phyloP scores from a whole-genome alignment of 495 filamentous ascomycete genomes.

The Penicillium pulvis region DNA sequence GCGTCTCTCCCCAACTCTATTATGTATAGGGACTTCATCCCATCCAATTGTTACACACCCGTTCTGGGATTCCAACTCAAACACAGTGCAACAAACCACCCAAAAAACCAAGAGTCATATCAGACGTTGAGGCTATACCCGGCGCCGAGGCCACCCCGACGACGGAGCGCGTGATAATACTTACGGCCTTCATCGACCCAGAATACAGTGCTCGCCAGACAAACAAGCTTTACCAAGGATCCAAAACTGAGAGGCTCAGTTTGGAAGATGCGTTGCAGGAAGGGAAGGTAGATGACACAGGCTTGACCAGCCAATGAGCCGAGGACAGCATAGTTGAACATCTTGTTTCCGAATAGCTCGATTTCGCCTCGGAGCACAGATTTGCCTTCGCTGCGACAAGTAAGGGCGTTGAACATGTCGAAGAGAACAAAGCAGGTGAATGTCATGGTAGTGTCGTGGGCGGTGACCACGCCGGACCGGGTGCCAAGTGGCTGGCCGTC shows the following conservation, averaged over 20 bases:
- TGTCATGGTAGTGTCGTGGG: conserved; percentile 97
- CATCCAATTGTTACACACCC: conserved; percentile 23
- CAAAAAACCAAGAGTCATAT: conserved; percentile 12
- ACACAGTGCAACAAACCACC: conserved; percentile 1
- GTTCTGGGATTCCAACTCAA: background rate
- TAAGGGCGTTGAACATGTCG: conserved; percentile 98
- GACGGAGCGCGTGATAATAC: conserved; percentile 47
- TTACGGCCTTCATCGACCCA: conserved; percentile 94
- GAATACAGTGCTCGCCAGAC: conserved; percentile 84
- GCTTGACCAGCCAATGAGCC: conserved; percentile 82
- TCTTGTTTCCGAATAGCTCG: conserved; percentile 76
- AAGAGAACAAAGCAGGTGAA: conserved; percentile 98
- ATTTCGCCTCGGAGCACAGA: conserved; percentile 86
- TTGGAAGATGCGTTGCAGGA: conserved; percentile 91
- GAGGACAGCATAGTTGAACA: conserved; percentile 94
- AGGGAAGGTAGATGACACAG: conserved; percentile 90
- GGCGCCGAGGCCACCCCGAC: conserved; percentile 37
- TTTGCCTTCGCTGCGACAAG: conserved; percentile 90
- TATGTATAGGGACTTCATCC: conserved; percentile 27
- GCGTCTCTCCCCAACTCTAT: conserved; percentile 16
- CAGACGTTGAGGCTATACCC: conserved; percentile 51
- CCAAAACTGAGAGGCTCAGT: conserved; percentile 77
- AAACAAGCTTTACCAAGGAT: conserved; percentile 71
- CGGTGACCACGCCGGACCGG: conserved; percentile 66
- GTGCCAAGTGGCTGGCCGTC: conserved; percentile 39